These are phyloP conservation scores for Symbiodinium pilosum DNA, from an alignment of 73 alveolate species.

Conservation along the genomic window DNA sequence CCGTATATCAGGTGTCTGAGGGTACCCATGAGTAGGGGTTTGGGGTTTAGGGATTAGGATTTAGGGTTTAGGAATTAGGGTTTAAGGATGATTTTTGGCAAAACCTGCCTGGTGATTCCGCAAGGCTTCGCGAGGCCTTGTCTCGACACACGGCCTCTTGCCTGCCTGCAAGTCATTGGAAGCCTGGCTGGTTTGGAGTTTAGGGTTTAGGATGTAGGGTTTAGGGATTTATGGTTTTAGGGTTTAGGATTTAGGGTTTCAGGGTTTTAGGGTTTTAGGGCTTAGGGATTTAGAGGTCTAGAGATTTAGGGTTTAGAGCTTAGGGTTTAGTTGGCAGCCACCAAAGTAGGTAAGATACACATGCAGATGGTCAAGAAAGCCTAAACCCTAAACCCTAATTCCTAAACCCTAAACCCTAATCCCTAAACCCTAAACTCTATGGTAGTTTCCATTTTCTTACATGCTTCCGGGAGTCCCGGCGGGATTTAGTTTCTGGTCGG, in stretches of 20 bases:
- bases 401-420: background rate
- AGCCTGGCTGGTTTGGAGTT: background rate
- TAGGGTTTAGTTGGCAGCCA: background rate
- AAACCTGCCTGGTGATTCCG: too few relatives aligned
- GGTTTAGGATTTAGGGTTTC: background rate
- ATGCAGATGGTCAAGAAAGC: too few relatives aligned
- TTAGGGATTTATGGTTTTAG: background rate
- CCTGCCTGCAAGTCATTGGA: conserved; percentile 71
- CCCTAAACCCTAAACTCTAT: background rate
- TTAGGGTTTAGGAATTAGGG: too few relatives aligned
- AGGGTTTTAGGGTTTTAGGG: background rate
- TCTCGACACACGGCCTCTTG: conserved; percentile 72
- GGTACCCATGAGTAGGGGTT: too few relatives aligned
- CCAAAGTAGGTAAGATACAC: background rate
- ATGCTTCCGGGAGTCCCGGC: too few relatives aligned
- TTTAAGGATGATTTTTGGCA: too few relatives aligned
- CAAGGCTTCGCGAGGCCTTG: conserved; percentile 80
- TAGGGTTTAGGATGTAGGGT: background rate
- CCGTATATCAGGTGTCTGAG: too few relatives aligned
- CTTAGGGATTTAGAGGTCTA: background rate
- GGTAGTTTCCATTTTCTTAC: background rate
- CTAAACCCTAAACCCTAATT: background rate
- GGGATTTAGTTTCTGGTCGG: too few relatives aligned
- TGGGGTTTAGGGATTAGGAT: too few relatives aligned
- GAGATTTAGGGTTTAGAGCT: background rate